Evolutionary conservation across 805 yeast genomes (phyloP), one percentile per base, ranked within the genome.

Genomic region (Candida chauliodis): DNA sequence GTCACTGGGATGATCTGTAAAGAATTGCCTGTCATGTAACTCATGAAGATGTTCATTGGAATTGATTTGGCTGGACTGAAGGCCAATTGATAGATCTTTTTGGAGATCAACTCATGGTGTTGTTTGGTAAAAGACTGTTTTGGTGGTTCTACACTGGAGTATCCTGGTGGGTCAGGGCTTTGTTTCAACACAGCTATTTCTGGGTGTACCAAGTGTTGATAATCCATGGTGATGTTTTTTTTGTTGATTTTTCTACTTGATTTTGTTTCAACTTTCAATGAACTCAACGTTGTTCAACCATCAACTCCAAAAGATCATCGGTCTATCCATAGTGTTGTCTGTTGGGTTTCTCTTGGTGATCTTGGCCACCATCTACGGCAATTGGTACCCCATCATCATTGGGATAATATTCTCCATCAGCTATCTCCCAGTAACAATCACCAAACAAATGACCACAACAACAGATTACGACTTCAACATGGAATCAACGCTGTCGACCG

Each of bases 31-130:
- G 96, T 79, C 87, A 91, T 86, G 58, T 87, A 93, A 44, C 88
- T 79, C 95, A 91, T 87, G 34, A 87, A 66, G 35, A 85, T 59
- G 53, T 87, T 93, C 95, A 88, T 84, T 6, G 97, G 95, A n/a
- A 93, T 73, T 14, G 59, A 52, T 55, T 89, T 91, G 2, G 88
- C 85, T 0, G 97, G 96, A 1, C 79, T 78, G 11, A 76, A 60
- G 2, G 96, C 95, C 26, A 85, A 55, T 41, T 85, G 93, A 95
- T 96, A 88, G 0, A 95, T 90, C 52, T 84, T 84, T 52, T 81
- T 75, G 16, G 65, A 56, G 49, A 69, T 75, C 40, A 75, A 57
- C 28, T n/a, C n/a, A n/a, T n/a, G n/a, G n/a, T n/a, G n/a, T n/a
- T n/a, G n/a, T n/a, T n/a, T n/a, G n/a, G n/a, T n/a, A n/a, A n/a